phyloP scores from a whole-genome alignment of 73 alveolate species.

The Tetrahymena malaccensis region DNA sequence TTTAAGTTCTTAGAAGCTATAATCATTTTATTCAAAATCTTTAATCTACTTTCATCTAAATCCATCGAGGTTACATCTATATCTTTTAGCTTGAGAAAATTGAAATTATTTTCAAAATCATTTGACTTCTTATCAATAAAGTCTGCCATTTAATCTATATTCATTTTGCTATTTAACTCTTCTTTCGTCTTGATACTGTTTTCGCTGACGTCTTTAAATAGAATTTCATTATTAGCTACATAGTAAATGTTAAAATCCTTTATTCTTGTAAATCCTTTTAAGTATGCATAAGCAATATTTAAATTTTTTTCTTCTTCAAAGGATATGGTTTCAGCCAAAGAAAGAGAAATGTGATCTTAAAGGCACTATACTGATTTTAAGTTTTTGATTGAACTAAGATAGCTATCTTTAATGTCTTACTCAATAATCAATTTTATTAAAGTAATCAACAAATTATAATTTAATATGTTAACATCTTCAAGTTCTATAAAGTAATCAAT shows the following conservation, averaged over 20 bases:
- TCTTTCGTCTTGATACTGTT: not conserved
- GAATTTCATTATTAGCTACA: not conserved
- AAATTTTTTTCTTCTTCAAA: not conserved
- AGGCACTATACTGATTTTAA: not conserved
- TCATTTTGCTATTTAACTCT: not conserved
- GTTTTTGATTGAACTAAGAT: not conserved
- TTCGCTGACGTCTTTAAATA: not conserved
- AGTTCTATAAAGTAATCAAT: not conserved
- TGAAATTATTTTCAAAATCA: not conserved
- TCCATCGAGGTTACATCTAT: not conserved
- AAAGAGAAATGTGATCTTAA: not conserved
- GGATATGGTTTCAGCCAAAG: not conserved
- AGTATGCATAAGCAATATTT: not conserved
- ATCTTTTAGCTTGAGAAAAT: not conserved
- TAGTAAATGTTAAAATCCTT: not conserved
- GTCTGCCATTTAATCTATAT: not conserved
- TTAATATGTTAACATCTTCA: not conserved
- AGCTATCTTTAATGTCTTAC: not conserved
- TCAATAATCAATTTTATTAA: not conserved
- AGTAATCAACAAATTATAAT: not conserved
- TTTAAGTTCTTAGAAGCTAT: not conserved
- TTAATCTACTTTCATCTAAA: not conserved
- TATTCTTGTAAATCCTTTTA: not conserved
- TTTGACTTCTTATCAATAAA: not conserved
- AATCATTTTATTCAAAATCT: not conserved